Evolutionary conservation across 768 basidiomycete species (phyloP), one percentile per base, ranked within the genome.

Genomic region (Suillus brevipes): DNA sequence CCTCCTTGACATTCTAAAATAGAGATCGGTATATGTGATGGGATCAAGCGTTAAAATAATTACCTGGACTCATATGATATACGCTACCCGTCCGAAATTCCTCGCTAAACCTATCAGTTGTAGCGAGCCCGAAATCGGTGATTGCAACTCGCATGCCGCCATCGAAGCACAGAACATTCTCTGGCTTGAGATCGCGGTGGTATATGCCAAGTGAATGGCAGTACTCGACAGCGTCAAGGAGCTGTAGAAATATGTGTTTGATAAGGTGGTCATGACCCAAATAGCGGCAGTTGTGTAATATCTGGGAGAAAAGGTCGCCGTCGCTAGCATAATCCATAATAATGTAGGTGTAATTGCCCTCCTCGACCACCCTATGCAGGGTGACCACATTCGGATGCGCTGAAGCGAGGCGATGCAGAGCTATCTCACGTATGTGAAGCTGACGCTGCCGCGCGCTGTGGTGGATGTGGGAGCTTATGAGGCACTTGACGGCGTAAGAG

Each of bases 101-200:
- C 62, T 85, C 85, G 71, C 93, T 95, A 63, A 86, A 81, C 73
- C 85, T 86, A 68, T 97, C 94, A 25, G 90, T 91, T 6, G 96
- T 97, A 3, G 96, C 91, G 8, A 99, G 85, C 28, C 97, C 97
- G 76, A 99, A 99, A 79, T 99, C 97, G 43, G 95, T 96, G 67
- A 99, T 85, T 60, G 92, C 89, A 61, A 97, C 85, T 60, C 86
- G 83, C 68, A 84, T 81, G 57, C 95, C 95, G 67, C 84, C 78
- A 74, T 89, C 84, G 80, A 89, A 91, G 77, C 94, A 96, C 55
- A 98, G 82, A 64, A 97, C 87, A 75, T 94, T 97, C 81, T 99
- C 97, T 6, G 97, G 97, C 82, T 99, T 99, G 73, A 99, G 81
- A 76, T 99, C 97, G 53, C 97, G 92, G 76, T 99, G 97, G 80